Base-by-base conservation (phyloP, 202 grass and related monocot species). In the Eragrostis tef region DNA sequence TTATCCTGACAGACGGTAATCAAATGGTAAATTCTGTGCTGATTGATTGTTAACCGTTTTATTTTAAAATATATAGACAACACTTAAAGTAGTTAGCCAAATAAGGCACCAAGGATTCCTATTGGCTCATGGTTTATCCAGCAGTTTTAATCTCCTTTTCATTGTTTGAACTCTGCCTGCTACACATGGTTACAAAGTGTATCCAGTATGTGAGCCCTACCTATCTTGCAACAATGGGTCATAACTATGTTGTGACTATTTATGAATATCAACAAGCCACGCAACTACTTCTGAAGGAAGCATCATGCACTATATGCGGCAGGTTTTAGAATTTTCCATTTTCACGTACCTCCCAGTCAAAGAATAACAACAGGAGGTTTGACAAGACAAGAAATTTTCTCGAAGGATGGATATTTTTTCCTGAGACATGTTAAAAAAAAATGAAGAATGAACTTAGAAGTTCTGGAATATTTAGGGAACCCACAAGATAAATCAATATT, bases 351-450 rank as follows among this genome's bases (percentile, higher is more conserved):
- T 64, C 60, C 5, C 14, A 36, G 6, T 16, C 4, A 29, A 64
- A 64, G 27, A 63, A 5, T 73, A 49, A n/a, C n/a, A n/a, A n/a
- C n/a, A n/a, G n/a, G n/a, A n/a, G n/a, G n/a, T n/a, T n/a, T n/a
- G n/a, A n/a, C n/a, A n/a, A n/a, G n/a, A n/a, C n/a, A n/a, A n/a
- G n/a, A n/a, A n/a, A n/a, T 93, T 98, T 91, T 93, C 90, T 47
- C 22, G 86, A 65, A 98, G 80, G 64, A 98, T 86, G 47, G 92
- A 86, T 88, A 98, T 94, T 81, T 94, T 94, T 81, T 98, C 95
- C 94, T 97, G 72, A 56, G 67, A 78, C 22, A 50, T 31, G 60
- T 71, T 34, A 34, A 39, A 77, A 19, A 67, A 34, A 68, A 69
- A 52, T 62, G 43, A 71, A 79, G 36, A 84, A 60, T 11, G 34